Evolutionary conservation across 345 rosid genomes (phyloP).

Genomic region (Firmiana major): DNA sequence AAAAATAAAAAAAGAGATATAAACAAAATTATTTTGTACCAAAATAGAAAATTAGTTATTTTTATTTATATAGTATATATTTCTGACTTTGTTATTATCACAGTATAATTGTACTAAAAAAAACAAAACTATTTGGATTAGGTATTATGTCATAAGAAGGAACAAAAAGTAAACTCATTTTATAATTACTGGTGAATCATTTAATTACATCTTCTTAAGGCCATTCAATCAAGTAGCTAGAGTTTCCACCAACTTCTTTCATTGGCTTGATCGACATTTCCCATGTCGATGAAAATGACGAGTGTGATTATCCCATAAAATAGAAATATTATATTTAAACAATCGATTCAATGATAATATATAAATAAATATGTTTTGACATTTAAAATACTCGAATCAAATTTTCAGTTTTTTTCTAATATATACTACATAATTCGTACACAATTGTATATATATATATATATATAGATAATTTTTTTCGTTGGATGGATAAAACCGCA

Average conservation of each 20-base stretch:
- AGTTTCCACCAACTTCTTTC: conserved; percentile 35
- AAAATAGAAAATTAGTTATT: background rate
- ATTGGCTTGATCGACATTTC: conserved; percentile 18
- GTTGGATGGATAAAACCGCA: background rate
- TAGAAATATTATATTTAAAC: too few relatives aligned
- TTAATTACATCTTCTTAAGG: background rate
- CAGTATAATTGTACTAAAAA: conserved; percentile 1
- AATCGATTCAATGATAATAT: too few relatives aligned
- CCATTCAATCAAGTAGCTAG: conserved; percentile 23
- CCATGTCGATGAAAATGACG: conserved; percentile 10
- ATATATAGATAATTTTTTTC: too few relatives aligned
- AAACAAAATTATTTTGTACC: background rate
- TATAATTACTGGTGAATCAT: background rate
- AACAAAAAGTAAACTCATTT: conserved; percentile 19
- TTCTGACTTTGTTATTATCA: background rate
- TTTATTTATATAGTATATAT: background rate
- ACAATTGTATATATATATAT: too few relatives aligned
- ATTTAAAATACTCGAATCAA: too few relatives aligned
- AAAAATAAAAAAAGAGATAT: background rate
- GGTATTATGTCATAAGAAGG: conserved; percentile 28
- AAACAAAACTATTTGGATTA: conserved; percentile 36
- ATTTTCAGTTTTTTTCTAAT: too few relatives aligned
- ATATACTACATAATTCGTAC: too few relatives aligned
- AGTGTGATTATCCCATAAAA: too few relatives aligned
- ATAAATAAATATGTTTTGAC: too few relatives aligned